These are phyloP conservation scores for Cocos nucifera DNA, from an alignment of 176 grass and related monocot genomes.

Conservation along the genomic window DNA sequence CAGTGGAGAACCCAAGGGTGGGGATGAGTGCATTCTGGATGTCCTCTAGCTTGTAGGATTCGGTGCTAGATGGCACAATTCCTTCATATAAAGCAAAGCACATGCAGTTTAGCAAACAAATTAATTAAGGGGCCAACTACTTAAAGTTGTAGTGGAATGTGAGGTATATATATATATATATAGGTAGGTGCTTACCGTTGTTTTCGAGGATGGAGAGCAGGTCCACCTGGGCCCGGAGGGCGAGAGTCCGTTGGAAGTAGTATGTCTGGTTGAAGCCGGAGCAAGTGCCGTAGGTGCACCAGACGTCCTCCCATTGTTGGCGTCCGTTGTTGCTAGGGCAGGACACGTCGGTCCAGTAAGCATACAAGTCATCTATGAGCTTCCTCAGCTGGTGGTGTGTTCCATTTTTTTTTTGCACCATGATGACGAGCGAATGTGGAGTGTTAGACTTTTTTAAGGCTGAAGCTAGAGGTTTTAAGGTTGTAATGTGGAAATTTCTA, in stretches of 20 bases:
- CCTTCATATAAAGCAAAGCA: conserved; percentile 2
- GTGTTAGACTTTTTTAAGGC: too few relatives aligned
- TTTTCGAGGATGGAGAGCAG: not conserved
- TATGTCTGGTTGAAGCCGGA: conserved; percentile 6
- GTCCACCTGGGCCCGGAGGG: not conserved
- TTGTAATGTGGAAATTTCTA: too few relatives aligned
- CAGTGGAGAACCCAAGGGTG: conserved; percentile 10
- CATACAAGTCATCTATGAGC: conserved; percentile 7
- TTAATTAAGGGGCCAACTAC: too few relatives aligned
- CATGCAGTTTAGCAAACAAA: too few relatives aligned
- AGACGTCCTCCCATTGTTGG: conserved; percentile 6
- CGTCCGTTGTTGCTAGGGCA: conserved; percentile 23
- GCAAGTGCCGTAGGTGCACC: conserved; percentile 23
- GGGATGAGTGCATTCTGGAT: conserved; percentile 8
- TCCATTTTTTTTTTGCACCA: not conserved
- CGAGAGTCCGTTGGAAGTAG: conserved; percentile 16
- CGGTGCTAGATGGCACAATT: conserved; percentile 10
- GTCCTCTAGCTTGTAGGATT: conserved; percentile 14
- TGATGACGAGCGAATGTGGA: too few relatives aligned
- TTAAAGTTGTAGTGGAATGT: too few relatives aligned
- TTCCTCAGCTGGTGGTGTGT: conserved; percentile 15
- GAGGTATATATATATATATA: not conserved
- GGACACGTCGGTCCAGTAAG: conserved; percentile 18
- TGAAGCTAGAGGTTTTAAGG: too few relatives aligned
- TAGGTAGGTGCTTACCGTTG: conserved; percentile 1